Base-by-base conservation (phyloP, 1,284 basidiomycete genomes). In the Sutorius eximius region DNA sequence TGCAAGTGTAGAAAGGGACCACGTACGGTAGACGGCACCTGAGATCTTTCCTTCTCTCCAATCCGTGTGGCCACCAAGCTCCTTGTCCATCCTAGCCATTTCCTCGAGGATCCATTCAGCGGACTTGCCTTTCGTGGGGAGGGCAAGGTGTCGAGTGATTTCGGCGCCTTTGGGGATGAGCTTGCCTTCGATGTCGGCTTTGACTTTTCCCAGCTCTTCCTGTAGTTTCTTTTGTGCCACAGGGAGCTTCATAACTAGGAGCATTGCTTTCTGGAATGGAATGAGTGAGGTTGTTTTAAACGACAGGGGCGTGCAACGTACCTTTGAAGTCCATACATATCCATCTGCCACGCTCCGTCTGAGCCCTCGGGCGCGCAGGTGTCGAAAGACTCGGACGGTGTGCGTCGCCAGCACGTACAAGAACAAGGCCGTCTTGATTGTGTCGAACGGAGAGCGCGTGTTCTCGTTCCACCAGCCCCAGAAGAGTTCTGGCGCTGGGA, bases 1-100 rank as follows among this genome's bases (percentile, higher is more conserved):
- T 36, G 22, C 60, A 45, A 29, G 45, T 18, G 33, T 6, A 41
- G 42, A 12, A 55, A 11, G 24, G 5, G 5, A 56, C 36, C 51
- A 78, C 82, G 72, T 74, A 88, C 91, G 92, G 68, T 95, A 95
- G 5, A 96, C 90, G 11, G 92, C 90, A 7, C 93, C 93, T 41
- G 88, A 91, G 7, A 96, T 77, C 67, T 91, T 87, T 10, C 95
- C 94, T 9, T 81, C 71, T 53, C 77, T 83, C 87, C 85, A 98
- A 57, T 83, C 77, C 1, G 76, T 69, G 47, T 77, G 65, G 1
- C 24, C 37, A 69, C 73, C 73, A 51, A 79, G 63, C 58, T 85
- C 82, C 27, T 65, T 72, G 68, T 93, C 89, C 85, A 95, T 87
- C 65, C 79, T 83, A 22, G 81, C 78, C 87, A 93, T 93, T 66